phyloP scores from a whole-genome alignment of 2,329 filamentous ascomycete genomes.

The Botrytis fragariae region DNA sequence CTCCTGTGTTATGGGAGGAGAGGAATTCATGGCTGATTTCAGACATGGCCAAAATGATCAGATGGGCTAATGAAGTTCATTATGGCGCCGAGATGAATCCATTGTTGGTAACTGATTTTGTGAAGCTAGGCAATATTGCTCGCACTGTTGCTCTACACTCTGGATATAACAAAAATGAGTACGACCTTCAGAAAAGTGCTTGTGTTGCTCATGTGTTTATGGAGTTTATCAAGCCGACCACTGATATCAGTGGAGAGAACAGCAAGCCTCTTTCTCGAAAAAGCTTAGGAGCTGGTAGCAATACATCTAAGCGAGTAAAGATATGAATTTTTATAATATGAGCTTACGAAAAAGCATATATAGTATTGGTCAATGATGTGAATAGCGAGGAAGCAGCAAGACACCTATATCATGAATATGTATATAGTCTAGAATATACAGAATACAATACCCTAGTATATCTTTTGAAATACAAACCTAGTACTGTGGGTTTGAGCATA shows the following conservation, averaged over 20 bases:
- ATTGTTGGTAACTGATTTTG: not conserved
- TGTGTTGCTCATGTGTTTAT: not conserved
- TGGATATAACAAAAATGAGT: not conserved
- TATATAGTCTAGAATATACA: not conserved
- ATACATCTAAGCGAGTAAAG: not conserved
- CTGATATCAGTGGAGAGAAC: not conserved
- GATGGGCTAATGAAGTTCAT: not conserved
- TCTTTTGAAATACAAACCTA: not conserved
- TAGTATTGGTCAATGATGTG: not conserved
- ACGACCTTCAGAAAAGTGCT: not conserved
- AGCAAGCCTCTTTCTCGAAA: not conserved
- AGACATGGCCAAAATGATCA: not conserved
- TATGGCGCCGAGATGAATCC: not conserved
- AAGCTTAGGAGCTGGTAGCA: not conserved
- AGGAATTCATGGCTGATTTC: not conserved
- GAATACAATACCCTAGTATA: too few species aligned
- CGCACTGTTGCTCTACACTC: not conserved
- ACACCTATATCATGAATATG: not conserved
- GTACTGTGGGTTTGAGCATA: not conserved
- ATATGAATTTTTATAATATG: not conserved
- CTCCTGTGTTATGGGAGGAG: not conserved
- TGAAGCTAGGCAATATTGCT: not conserved
- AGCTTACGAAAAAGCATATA: not conserved
- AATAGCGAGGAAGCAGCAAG: not conserved
- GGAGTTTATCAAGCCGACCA: not conserved